A percentile compares a stretch with the other conserved stretches of the same genome.
Evolutionary conservation across 2,329 filamentous ascomycete genomes (phyloP).

Genomic region (Emmonsia crescens): DNA sequence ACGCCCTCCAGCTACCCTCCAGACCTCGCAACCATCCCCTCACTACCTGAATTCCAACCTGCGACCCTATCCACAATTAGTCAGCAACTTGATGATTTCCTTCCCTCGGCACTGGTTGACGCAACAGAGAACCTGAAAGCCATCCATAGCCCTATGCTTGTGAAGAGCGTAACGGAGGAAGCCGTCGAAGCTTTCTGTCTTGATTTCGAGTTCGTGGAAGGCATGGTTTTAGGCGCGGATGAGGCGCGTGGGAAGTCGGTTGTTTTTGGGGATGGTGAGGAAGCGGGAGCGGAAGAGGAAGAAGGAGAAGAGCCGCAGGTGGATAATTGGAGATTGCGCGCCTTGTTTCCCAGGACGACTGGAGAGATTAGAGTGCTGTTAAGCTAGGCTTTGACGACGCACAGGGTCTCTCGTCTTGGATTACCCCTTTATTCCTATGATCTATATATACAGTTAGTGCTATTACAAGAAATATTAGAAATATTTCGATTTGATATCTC

Average conservation of each 20-base stretch:
- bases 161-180: slow-evolving; percentile 66
- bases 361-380: slow-evolving; percentile 54
- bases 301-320: slow-evolving; percentile 28
- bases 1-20: slow-evolving; percentile 14
- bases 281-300: slow-evolving; percentile 11
- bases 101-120: slow-evolving; percentile 88
- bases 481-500: background rate
- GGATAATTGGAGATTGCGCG: slow-evolving; percentile 35
- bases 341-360: slow-evolving; percentile 52
- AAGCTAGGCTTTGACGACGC: slow-evolving; percentile 34
- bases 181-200: slow-evolving; percentile 75
- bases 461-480: background rate
- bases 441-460: background rate
- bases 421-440: background rate
- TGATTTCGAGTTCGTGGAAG: slow-evolving; percentile 66
- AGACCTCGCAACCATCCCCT: slow-evolving; percentile 46
- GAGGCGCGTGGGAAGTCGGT: slow-evolving; percentile 34
- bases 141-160: slow-evolving; percentile 60
- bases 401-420: background rate
- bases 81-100: slow-evolving; percentile 74
- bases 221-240: slow-evolving; percentile 49
- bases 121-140: slow-evolving; percentile 69
- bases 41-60: slow-evolving; percentile 48
- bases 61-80: slow-evolving; percentile 54
- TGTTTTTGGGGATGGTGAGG: slow-evolving; percentile 16